phyloP scores from a whole-genome alignment of 2,329 filamentous ascomycete genomes.

The Cladophialophora immunda region DNA sequence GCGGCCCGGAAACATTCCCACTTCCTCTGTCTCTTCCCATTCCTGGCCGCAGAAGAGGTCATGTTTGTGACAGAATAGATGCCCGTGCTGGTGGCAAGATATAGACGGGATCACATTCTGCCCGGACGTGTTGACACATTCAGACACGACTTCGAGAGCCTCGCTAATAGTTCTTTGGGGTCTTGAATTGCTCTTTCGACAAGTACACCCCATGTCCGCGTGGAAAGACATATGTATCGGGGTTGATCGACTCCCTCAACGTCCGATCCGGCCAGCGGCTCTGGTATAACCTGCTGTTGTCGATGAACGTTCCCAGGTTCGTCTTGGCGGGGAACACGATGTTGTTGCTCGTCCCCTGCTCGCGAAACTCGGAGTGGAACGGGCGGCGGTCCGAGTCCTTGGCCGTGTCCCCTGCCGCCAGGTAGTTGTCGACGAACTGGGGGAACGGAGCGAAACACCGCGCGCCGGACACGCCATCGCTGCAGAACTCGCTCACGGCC shows the following conservation, averaged over 20 bases:
- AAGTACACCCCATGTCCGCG: background rate
- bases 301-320: background rate
- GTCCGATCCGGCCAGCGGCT: background rate
- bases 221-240: background rate
- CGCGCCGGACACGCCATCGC: background rate
- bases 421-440: background rate
- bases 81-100: background rate
- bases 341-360: background rate
- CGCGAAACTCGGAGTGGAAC: background rate
- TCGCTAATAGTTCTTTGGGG: background rate
- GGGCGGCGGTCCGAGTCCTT: background rate
- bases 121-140: background rate
- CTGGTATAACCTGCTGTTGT: background rate
- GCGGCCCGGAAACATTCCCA: too few relatives aligned
- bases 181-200: background rate
- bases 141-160: background rate
- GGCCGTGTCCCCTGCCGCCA: background rate
- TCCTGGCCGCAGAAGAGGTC: background rate
- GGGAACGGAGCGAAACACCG: background rate
- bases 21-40: too few relatives aligned
- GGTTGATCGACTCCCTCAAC: background rate
- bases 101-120: background rate
- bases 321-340: background rate
- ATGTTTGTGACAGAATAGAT: background rate
- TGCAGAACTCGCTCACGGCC: background rate